Evolutionary conservation across 2,329 filamentous ascomycete genomes (phyloP).

Genomic region (Cylindrodendrum hubeiense): DNA sequence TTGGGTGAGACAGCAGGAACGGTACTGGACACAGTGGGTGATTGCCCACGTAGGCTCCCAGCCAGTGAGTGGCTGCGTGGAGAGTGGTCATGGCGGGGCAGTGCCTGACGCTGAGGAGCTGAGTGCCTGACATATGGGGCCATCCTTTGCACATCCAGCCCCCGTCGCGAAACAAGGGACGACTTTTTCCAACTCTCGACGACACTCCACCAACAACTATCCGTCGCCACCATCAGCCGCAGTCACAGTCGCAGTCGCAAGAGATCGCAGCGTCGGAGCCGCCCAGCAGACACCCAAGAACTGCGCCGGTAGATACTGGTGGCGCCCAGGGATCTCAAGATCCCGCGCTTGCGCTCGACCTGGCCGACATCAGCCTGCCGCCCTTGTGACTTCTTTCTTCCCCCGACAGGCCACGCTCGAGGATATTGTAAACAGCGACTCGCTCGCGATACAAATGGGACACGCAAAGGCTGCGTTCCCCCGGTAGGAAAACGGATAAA

Average conservation of each 20-base stretch:
- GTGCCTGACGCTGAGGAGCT: slow-evolving; percentile 28
- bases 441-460: slow-evolving; percentile 44
- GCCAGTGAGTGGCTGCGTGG: slow-evolving; percentile 25
- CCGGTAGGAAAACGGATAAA: slow-evolving; percentile 45
- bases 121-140: slow-evolving; percentile 52
- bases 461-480: slow-evolving; percentile 32
- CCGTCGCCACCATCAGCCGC: slow-evolving; percentile 42
- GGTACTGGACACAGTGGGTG: slow-evolving; percentile 25
- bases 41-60: slow-evolving; percentile 19
- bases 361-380: slow-evolving; percentile 32
- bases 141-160: slow-evolving; percentile 36
- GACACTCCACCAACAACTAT: slow-evolving; percentile 47
- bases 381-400: slow-evolving; percentile 39
- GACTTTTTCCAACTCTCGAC: slow-evolving; percentile 49
- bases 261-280: slow-evolving; percentile 36
- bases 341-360: slow-evolving; percentile 33
- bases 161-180: slow-evolving; percentile 43
- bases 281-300: slow-evolving; percentile 35
- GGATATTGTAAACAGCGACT: slow-evolving; percentile 51
- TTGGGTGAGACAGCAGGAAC: slow-evolving; percentile 32
- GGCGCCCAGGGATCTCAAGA: slow-evolving; percentile 28
- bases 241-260: slow-evolving; percentile 39
- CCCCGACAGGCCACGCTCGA: slow-evolving; percentile 43
- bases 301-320: slow-evolving; percentile 38
- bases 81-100: slow-evolving; percentile 30